These are phyloP conservation scores for Cucurbita pepo DNA, from an alignment of 306 rosid genomes.

Conservation along the genomic window DNA sequence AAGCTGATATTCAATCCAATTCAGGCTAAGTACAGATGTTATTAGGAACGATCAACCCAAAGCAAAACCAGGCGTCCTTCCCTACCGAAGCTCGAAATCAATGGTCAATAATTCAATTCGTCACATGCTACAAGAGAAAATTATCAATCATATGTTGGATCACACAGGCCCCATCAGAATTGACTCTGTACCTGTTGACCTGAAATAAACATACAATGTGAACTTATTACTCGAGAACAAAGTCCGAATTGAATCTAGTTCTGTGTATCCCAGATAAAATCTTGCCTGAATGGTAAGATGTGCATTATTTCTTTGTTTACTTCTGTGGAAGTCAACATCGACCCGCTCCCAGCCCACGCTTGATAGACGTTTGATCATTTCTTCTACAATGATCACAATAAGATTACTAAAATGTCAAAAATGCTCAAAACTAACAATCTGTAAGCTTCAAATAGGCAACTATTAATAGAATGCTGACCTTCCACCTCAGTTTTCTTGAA, in stretches of 20 bases:
- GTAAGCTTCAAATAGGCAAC: background rate
- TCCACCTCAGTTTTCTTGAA: conserved; percentile 26
- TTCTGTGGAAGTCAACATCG: conserved; percentile 61
- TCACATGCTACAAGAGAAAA: conserved; percentile 25
- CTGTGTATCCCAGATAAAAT: background rate
- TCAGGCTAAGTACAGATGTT: no score
- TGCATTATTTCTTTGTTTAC: conserved; percentile 47
- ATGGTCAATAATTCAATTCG: background rate
- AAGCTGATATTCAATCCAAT: no score
- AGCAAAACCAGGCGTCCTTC: no score
- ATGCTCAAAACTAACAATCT: background rate
- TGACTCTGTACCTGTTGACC: conserved; percentile 35
- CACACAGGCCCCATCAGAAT: conserved; percentile 69
- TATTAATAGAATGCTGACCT: conserved; percentile 25
- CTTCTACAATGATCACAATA: conserved; percentile 28
- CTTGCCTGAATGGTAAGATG: conserved; percentile 78
- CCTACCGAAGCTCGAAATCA: background rate
- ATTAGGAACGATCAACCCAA: no score
- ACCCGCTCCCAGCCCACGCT: conserved; percentile 71
- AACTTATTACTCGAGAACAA: background rate
- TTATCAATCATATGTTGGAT: conserved; percentile 70
- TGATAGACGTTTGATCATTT: conserved; percentile 59
- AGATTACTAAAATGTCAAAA: background rate
- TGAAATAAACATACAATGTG: conserved; percentile 14
- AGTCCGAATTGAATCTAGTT: background rate